A percentile compares a stretch with the other conserved stretches of the same genome.
Conservation (phyloP, 805 yeast species). For the Candida ipomoeae region DNA sequence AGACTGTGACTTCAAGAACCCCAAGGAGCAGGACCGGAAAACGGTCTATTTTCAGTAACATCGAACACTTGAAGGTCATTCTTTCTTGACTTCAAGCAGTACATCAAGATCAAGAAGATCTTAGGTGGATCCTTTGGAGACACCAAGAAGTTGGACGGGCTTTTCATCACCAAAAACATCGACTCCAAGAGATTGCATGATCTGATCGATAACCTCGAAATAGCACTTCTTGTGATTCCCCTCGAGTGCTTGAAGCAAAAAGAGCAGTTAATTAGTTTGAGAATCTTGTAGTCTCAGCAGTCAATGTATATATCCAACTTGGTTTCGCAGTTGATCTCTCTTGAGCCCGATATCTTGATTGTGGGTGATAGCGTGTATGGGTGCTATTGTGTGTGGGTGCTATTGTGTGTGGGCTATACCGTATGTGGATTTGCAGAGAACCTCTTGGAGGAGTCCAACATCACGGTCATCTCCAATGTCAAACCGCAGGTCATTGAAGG, state of each 20-base stretch:
- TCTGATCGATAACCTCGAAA: conserved; percentile 59
- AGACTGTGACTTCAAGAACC: conserved; percentile 51
- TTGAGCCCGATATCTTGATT: conserved; percentile 75
- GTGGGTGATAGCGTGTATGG: conserved; percentile 71
- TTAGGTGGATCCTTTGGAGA: conserved; percentile 68
- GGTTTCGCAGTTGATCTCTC: conserved; percentile 69
- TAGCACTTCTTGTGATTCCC: conserved; percentile 83
- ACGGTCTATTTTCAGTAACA: conserved; percentile 46
- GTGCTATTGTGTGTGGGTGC: too few relatives aligned
- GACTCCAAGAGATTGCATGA: conserved; percentile 78
- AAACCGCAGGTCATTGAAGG: conserved; percentile 79
- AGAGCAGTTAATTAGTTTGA: conserved; percentile 75
- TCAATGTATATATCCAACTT: conserved; percentile 75
- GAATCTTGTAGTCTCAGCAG: conserved; percentile 72
- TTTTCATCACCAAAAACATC: conserved; percentile 79
- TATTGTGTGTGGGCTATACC: too few relatives aligned
- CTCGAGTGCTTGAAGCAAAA: conserved; percentile 78
- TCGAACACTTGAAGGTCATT: conserved; percentile 57
- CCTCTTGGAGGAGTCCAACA: conserved; percentile 64
- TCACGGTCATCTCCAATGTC: conserved; percentile 75
- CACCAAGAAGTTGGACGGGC: conserved; percentile 65
- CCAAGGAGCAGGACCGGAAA: conserved; percentile 52
- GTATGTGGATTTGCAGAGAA: conserved; percentile 69
- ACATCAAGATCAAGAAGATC: conserved; percentile 81
- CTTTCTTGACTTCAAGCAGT: conserved; percentile 83